phyloP scores from a whole-genome alignment of 306 rosid genomes.

The Arachis stenosperma region DNA sequence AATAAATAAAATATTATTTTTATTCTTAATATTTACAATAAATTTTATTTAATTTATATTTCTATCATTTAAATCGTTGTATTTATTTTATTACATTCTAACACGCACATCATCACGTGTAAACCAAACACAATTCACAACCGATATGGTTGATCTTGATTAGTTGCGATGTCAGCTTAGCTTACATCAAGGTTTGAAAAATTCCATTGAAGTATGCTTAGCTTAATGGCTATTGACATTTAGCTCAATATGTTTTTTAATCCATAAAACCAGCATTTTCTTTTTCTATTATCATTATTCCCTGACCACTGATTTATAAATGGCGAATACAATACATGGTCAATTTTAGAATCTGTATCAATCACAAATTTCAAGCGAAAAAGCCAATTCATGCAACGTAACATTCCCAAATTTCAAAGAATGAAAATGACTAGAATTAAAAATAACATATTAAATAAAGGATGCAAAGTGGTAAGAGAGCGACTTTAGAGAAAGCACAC shows the following conservation, averaged over 20 bases:
- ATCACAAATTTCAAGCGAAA: not conserved
- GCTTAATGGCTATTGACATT: not conserved
- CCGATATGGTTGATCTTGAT: not conserved
- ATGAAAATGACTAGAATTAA: not conserved
- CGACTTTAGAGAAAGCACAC: constrained; percentile 9
- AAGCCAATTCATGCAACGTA: not conserved
- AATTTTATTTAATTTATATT: too few species aligned
- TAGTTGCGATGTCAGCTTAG: not conserved
- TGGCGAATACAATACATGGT: not conserved
- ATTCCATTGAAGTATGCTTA: not conserved
- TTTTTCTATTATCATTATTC: not conserved
- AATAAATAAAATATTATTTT: too few species aligned
- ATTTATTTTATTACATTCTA: too few species aligned
- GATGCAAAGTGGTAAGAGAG: not conserved
- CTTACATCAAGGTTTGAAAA: not conserved
- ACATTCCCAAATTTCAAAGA: not conserved
- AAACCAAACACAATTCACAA: not conserved
- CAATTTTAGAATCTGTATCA: not conserved
- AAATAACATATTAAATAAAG: not conserved
- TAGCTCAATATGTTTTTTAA: not conserved
- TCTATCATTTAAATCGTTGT: too few species aligned
- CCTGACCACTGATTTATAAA: not conserved
- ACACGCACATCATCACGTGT: too few species aligned
- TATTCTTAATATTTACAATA: too few species aligned
- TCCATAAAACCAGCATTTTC: not conserved